Conservation (phyloP, 2,329 filamentous ascomycete species). For the Aspergillus sp. region DNA sequence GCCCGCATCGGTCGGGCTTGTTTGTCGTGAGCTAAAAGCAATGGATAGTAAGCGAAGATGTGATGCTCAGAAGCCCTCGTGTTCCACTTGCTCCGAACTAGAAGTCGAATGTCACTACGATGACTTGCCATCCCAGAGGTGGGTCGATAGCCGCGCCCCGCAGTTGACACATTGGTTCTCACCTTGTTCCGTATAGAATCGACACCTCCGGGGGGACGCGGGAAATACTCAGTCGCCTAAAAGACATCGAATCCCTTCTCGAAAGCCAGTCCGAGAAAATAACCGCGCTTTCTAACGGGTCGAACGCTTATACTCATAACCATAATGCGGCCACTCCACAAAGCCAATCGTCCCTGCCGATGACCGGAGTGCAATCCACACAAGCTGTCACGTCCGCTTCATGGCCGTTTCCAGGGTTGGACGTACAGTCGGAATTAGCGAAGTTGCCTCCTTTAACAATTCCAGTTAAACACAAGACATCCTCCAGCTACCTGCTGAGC, state of each 20-base stretch:
- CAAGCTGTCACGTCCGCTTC: neutral
- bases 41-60: neutral
- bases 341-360: neutral
- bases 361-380: neutral
- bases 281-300: neutral
- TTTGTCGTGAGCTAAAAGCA: neutral
- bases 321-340: neutral
- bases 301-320: neutral
- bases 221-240: neutral
- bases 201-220: neutral
- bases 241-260: neutral
- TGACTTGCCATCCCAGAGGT: conserved; percentile 1
- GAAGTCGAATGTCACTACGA: conserved; percentile 2
- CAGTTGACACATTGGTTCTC: neutral
- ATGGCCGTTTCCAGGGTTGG: neutral
- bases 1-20: neutral
- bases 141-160: neutral
- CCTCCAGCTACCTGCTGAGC: neutral
- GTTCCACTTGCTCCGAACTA: neutral
- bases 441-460: neutral
- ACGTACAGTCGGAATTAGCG: neutral
- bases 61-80: neutral
- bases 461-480: conserved; percentile 2
- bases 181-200: neutral
- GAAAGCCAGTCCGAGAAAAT: neutral